A percentile compares a stretch with the other conserved stretches of the same genome.
phyloP scores from a whole-genome alignment of 495 filamentous ascomycete species.

The Saxispiralis lemnorum region DNA sequence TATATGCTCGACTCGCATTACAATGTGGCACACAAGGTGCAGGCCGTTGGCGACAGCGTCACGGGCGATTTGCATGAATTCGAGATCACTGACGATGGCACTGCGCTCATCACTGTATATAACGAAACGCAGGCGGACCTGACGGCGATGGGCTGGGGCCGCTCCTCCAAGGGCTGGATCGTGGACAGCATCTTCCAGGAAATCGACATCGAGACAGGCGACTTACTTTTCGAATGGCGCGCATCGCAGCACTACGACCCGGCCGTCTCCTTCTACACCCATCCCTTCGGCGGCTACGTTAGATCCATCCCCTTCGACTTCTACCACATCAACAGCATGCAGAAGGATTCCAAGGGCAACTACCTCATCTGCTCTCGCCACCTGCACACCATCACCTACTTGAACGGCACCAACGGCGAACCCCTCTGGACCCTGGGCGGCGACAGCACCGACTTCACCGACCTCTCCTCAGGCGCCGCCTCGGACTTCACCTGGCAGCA shows the following conservation, averaged over 20 bases:
- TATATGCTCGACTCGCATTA: slow-evolving; percentile 28
- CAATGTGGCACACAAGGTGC: slow-evolving; percentile 8
- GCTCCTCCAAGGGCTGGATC: slow-evolving; percentile 15
- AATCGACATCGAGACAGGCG: slow-evolving; percentile 17
- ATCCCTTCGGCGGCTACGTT: slow-evolving; percentile 8
- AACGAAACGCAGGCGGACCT: slow-evolving; percentile 12
- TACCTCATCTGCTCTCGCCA: slow-evolving; percentile 20
- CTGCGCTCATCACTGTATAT: slow-evolving; percentile 19
- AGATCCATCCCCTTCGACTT: slow-evolving; percentile 16
- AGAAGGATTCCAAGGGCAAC: slow-evolving; percentile 19
- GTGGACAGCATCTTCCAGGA: slow-evolving; percentile 20
- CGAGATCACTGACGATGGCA: slow-evolving; percentile 14
- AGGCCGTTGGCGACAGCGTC: slow-evolving; percentile 8
- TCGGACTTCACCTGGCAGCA: slow-evolving; percentile 19
- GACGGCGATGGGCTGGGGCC: slow-evolving; percentile 2
- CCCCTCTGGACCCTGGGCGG: slow-evolving; percentile 19
- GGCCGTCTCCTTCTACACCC: slow-evolving; percentile 14
- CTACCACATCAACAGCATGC: slow-evolving; percentile 23
- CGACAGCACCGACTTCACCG: slow-evolving; percentile 13
- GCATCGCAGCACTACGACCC: slow-evolving; percentile 24
- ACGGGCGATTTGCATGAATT: slow-evolving; percentile 16
- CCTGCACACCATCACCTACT: slow-evolving; percentile 13
- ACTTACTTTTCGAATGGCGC: slow-evolving; percentile 26
- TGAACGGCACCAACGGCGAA: slow-evolving; percentile 14
- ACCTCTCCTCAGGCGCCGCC: slow-evolving; percentile 10